Evolutionary conservation across 2,329 filamentous ascomycete species (phyloP), one percentile per base, ranked within the genome.

Genomic region (Arachnomyces sp.): DNA sequence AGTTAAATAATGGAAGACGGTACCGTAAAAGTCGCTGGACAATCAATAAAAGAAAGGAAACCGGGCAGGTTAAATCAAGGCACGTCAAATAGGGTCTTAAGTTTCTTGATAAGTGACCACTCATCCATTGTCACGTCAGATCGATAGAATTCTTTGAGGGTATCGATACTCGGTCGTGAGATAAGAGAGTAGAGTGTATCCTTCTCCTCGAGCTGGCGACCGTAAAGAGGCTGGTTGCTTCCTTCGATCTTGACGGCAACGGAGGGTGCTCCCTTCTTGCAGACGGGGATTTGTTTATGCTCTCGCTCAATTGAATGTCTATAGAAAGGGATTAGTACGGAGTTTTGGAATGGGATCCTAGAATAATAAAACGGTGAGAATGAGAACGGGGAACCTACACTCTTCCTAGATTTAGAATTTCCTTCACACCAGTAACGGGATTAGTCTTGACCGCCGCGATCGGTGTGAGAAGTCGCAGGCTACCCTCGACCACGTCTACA

Each of bases 181-280:
- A 98, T 87, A 44, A 84, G 73, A 50, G 84, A 90, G 75, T 95
- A 96, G 11, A 98, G 74, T 1, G 69, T 75, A 62, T 98, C 92
- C 48, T 80, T 78, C 63, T 98, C 90, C 65, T 98, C 92, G 37
- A 98, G 77, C 48, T 98, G 92, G 45, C 92, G 84, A 43, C 92
- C 92, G 60, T 98, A 98, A 44, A 84, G 78, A 12, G 92, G 93
- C 71, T 98, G 92, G 61, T 90, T 86, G 43, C 82, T 69, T 39
- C 88, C 90, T 69, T 98, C 93, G 55, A 98, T 93, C 75, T 98
- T 98, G 71, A 98, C 75, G 14, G 92, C 92, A 7, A 98, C 93
- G 1, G 88, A 93, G n/a, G 93, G 92, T 59, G 94, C 86, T 38
- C 90, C 90, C 69, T 88, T 90, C 68, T 98, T 98, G 72, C 87